A percentile compares a stretch with the other conserved stretches of the same genome.
phyloP scores from a whole-genome alignment of 805 yeast species.

The Cyberlindnera xishuangbannaensis region DNA sequence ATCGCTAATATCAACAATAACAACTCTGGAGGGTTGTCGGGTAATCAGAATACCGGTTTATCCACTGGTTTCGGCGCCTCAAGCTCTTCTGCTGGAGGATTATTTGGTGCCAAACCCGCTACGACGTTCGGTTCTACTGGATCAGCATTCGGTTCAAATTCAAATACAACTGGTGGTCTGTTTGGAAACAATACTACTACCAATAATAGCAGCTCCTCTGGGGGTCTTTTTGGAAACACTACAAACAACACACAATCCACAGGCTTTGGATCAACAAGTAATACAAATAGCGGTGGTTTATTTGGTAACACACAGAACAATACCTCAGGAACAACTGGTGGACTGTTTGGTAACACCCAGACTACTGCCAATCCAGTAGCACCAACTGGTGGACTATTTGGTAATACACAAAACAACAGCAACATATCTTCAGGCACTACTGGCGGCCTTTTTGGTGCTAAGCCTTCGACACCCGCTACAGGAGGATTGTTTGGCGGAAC shows the following conservation, averaged over 20 bases:
- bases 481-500: conserved; percentile 4
- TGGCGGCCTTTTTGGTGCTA: neutral
- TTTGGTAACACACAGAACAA: conserved; percentile 22
- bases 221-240: conserved; percentile 35
- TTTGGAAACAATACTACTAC: conserved; percentile 24
- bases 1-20: too few species aligned
- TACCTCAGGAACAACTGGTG: conserved; percentile 4
- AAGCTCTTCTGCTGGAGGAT: conserved; percentile 28
- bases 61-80: conserved; percentile 4
- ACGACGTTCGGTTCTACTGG: conserved; percentile 30
- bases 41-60: conserved; percentile 7
- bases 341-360: conserved; percentile 1
- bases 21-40: too few species aligned
- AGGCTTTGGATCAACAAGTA: neutral
- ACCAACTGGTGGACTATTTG: conserved; percentile 11
- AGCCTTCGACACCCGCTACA: neutral
- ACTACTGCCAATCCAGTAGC: neutral
- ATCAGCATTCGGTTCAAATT: conserved; percentile 9
- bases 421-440: too few species aligned
- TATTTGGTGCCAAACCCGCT: conserved; percentile 21
- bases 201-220: conserved; percentile 12
- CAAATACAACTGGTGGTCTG: conserved; percentile 24
- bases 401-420: conserved; percentile 2
- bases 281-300: conserved; percentile 24
- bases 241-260: neutral